These are phyloP conservation scores for Vickermania spadyakhi DNA, from an alignment of 208 protist species.

Conservation along the genomic window DNA sequence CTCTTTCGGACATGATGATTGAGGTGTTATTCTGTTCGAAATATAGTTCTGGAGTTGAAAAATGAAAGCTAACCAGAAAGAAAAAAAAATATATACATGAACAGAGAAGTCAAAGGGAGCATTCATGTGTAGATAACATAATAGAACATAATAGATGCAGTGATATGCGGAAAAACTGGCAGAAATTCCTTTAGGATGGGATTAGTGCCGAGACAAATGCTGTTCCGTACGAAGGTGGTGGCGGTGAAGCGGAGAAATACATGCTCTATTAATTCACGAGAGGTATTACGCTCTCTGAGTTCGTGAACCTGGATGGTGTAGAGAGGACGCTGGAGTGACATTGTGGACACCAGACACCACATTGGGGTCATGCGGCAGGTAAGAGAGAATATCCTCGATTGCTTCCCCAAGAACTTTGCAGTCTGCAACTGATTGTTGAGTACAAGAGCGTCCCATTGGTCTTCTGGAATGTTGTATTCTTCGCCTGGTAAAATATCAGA, in stretches of 20 bases:
- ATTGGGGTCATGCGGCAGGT: slow-evolving; percentile 29
- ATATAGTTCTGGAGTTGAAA: slow-evolving; percentile 1
- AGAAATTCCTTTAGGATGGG: no score
- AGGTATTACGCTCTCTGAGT: no score
- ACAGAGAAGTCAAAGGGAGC: slow-evolving; percentile 2
- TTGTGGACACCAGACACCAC: slow-evolving; percentile 30
- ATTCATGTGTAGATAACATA: neutral
- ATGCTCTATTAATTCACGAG: no score
- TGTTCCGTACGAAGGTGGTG: no score
- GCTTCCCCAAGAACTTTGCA: slow-evolving; percentile 83
- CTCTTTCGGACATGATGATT: no score
- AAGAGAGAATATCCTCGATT: slow-evolving; percentile 53
- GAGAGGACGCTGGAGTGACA: slow-evolving; percentile 33
- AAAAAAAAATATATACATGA: neutral
- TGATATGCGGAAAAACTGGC: no score
- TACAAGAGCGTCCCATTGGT: slow-evolving; percentile 43
- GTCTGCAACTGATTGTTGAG: slow-evolving; percentile 78
- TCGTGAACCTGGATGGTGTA: no score
- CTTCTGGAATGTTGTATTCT: slow-evolving; percentile 17
- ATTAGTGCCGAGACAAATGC: no score
- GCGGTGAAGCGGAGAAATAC: no score
- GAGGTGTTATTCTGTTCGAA: neutral
- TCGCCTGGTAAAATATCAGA: slow-evolving; percentile 28
- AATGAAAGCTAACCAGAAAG: neutral
- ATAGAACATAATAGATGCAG: no score